Evolutionary conservation across 2,329 filamentous ascomycete genomes (phyloP), one percentile per base, ranked within the genome.

Genomic region (Aspergillus sp.): DNA sequence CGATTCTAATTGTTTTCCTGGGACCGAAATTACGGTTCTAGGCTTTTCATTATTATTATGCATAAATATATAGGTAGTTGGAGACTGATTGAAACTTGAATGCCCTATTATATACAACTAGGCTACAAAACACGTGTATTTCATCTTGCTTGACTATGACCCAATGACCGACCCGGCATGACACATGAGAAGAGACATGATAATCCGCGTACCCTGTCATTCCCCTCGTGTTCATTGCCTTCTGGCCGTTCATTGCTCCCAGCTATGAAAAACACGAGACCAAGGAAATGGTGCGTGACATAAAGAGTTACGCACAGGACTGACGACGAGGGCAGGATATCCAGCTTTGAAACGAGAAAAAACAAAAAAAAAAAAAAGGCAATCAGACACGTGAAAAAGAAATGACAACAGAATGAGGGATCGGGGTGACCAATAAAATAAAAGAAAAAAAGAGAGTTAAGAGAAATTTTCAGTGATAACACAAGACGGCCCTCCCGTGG

Each of bases 11-110:
- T 53, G 90, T 96, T 8, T 91, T 91, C 72, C 77, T 91, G 43
- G 72, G 88, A 62, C 91, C 91, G 0, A 97, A 96, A 73, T 68
- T 96, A 63, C 78, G 91, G 59, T 93, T 95, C 61, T 95, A 41
- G 9, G 19, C 19, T 19, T 19, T 19, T 19, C 19, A 19, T 19
- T 19, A 19, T 19, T 19, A 19, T 19, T 19, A 19, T 34, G 33
- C 8, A 34, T 34, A 34, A 19, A 19, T n/a, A 34, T 3, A 34
- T 34, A n/a, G 4, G 29, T 27, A 19, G 19, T 44, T 45, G 40
- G 30, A 47, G 29, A 29, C 7, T 42, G 28, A 45, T 44, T 41
- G 41, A 33, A 42, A 19, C 19, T 19, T 19, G 12, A 35, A 46
- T 46, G 42, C 42, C 46, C 45, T 30, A 28, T 19, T 39, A 36